phyloP scores from a whole-genome alignment of 1,284 basidiomycete species.

The Puccinia triticina region DNA sequence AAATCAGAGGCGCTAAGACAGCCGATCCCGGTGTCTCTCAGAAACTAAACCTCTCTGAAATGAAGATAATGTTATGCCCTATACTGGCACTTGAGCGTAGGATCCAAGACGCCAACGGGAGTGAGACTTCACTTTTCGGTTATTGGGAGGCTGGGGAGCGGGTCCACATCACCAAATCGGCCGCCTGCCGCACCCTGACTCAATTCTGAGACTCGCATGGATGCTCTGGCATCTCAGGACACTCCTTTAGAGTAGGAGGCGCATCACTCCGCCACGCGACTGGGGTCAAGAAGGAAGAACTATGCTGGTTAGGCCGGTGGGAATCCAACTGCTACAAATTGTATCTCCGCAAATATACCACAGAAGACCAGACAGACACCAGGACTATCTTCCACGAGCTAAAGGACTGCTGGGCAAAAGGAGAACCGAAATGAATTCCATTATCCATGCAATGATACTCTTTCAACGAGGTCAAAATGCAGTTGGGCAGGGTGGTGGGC shows the following conservation, averaged over 20 bases:
- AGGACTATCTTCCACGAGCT: background rate
- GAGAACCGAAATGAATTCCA: no score
- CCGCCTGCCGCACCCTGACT: no score
- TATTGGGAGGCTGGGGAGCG: background rate
- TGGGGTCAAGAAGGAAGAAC: background rate
- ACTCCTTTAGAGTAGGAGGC: slow-evolving; percentile 28
- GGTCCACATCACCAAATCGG: no score
- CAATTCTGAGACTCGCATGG: no score
- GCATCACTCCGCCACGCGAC: background rate
- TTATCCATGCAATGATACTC: background rate
- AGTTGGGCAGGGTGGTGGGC: background rate
- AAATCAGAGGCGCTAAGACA: no score
- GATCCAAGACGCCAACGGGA: background rate
- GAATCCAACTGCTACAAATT: background rate
- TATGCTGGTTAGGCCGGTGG: background rate
- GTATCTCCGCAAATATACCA: background rate
- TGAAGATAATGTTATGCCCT: background rate
- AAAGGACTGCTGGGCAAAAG: background rate
- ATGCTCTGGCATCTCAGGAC: background rate
- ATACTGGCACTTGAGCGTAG: no score
- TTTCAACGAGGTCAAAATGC: background rate
- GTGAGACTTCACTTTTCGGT: background rate
- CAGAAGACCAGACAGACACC: background rate
- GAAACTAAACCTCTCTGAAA: background rate
- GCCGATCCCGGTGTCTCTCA: no score